These are phyloP conservation scores for Citrus sinensis DNA, from an alignment of 345 rosid genomes.

Conservation along the genomic window DVS_A1.0 CM039162.1:30958001-30958500, in stretches of 20 bases:
- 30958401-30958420: constrained; percentile 35
- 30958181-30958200: constrained; percentile 44
- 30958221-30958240: constrained; percentile 53
- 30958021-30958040: constrained; percentile 37
- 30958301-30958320: constrained; percentile 38
- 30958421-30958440: constrained; percentile 42
- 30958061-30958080: constrained; percentile 61
- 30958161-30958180: constrained; percentile 54
- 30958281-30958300: constrained; percentile 46
- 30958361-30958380: constrained; percentile 69
- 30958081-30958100: constrained; percentile 49
- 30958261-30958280: constrained; percentile 51
- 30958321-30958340: constrained; percentile 62
- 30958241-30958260: constrained; percentile 40
- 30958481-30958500: constrained; percentile 50
- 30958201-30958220: constrained; percentile 46
- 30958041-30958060: constrained; percentile 55
- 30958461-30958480: constrained; percentile 45
- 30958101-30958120: constrained; percentile 37
- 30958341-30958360: constrained; percentile 54
- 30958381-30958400: constrained; percentile 44
- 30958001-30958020: constrained; percentile 52
- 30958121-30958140: constrained; percentile 43
- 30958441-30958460: constrained; percentile 41
- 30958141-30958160: constrained; percentile 46